These are phyloP conservation scores for Cornus florida DNA, from an alignment of 148 eudicot species.

Conservation along the genomic window DNA sequence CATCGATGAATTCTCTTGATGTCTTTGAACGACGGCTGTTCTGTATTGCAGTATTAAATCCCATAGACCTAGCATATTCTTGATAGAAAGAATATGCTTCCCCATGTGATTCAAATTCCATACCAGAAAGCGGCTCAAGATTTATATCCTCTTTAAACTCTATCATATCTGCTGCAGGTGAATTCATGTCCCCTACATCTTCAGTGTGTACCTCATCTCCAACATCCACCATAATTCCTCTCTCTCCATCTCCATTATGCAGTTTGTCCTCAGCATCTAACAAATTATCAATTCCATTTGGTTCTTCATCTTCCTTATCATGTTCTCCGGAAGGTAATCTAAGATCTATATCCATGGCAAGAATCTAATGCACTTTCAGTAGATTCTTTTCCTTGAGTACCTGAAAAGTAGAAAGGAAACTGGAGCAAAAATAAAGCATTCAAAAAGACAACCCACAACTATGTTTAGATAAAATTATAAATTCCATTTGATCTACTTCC, in stretches of 20 bases:
- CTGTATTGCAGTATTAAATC: conserved; percentile 96
- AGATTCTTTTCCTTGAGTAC: conserved; percentile 18
- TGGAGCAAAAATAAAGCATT: conserved; percentile 9
- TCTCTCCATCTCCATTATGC: conserved; percentile 44
- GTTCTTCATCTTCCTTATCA: conserved; percentile 75
- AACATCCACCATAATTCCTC: conserved; percentile 35
- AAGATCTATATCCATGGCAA: conserved; percentile 85
- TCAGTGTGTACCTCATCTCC: conserved; percentile 38
- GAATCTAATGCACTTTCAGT: conserved; percentile 14
- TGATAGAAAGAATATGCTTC: conserved; percentile 97
- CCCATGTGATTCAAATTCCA: conserved; percentile 94
- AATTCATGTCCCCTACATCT: conserved; percentile 48
- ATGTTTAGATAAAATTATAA: neutral
- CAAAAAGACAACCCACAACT: conserved; percentile 12
- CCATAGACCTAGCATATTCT: conserved; percentile 96
- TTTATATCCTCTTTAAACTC: conserved; percentile 64
- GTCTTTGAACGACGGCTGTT: conserved; percentile 98
- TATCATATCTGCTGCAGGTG: conserved; percentile 48
- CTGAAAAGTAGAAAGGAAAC: conserved; percentile 26
- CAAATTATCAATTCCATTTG: conserved; percentile 49
- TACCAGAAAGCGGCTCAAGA: conserved; percentile 89
- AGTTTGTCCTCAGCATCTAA: conserved; percentile 60
- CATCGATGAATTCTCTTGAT: conserved; percentile 95
- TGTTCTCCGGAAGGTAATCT: conserved; percentile 82
- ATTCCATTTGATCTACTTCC: neutral